phyloP scores from a whole-genome alignment of 495 filamentous ascomycete species.

The Saxispiralis lemnorum region DNA sequence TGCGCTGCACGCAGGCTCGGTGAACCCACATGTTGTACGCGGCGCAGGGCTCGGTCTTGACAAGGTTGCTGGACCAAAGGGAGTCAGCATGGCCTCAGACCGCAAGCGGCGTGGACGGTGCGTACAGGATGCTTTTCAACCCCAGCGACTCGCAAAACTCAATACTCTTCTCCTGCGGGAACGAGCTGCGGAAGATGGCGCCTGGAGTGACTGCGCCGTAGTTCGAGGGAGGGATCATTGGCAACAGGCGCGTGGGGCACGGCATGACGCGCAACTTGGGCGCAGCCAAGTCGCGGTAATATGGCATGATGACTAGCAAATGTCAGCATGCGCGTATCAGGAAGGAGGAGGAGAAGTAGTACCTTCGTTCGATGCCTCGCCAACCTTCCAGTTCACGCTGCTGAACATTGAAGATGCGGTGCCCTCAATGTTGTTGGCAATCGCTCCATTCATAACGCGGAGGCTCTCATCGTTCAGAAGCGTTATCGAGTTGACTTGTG shows the following conservation, averaged over 20 bases:
- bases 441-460: too few species aligned
- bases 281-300: constrained; percentile 9
- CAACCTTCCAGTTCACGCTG: too few species aligned
- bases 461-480: too few species aligned
- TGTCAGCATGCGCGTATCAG: too few species aligned
- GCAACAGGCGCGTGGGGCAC: constrained; percentile 14
- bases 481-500: too few species aligned
- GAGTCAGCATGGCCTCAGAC: too few species aligned
- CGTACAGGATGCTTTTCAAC: constrained; percentile 60
- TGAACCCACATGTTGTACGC: constrained; percentile 43
- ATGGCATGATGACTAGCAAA: background rate
- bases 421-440: too few species aligned
- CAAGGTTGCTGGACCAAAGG: constrained; percentile 42
- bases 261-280: constrained; percentile 2
- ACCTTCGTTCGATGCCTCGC: too few species aligned
- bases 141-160: constrained; percentile 42
- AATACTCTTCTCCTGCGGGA: constrained; percentile 47
- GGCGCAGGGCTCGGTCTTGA: constrained; percentile 43
- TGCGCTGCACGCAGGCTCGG: constrained; percentile 44
- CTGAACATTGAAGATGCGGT: too few species aligned
- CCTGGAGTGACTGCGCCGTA: constrained; percentile 48
- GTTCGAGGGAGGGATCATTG: constrained; percentile 35
- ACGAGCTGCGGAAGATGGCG: constrained; percentile 55
- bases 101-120: constrained; percentile 1
- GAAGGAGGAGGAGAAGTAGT: too few species aligned